Percentiles rank a stretch among this genome's conserved stretches.
Conservation (phyloP, 2,329 filamentous ascomycete genomes). For the Scedosporium dehoogii region DNA sequence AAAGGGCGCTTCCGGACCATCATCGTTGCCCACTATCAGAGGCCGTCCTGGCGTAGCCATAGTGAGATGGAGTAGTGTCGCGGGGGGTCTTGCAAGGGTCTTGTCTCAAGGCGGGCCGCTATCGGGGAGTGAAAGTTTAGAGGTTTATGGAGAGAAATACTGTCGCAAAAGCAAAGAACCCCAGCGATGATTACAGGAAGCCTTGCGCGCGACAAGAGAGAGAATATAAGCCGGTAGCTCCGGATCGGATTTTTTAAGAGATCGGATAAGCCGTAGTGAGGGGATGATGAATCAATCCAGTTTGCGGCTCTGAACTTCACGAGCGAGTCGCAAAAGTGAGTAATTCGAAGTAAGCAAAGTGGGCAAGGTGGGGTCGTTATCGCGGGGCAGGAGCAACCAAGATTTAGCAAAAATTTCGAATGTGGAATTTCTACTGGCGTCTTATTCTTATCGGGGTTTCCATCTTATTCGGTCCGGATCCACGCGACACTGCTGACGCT, state of each 20-base stretch:
- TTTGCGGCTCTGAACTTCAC: too few species aligned
- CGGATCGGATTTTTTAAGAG: too few species aligned
- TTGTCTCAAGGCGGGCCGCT: neutral
- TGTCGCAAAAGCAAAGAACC: too few species aligned
- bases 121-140: too few species aligned
- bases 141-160: too few species aligned
- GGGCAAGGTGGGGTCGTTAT: neutral
- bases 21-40: constrained; percentile 60
- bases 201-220: too few species aligned
- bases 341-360: neutral
- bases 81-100: neutral
- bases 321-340: too few species aligned
- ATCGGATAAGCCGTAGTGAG: too few species aligned
- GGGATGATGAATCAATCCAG: too few species aligned
- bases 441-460: neutral
- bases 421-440: too few species aligned
- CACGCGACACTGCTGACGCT: neutral
- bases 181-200: too few species aligned
- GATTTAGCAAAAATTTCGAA: neutral
- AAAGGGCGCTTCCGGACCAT: constrained; percentile 67
- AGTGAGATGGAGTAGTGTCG: neutral
- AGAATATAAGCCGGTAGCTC: too few species aligned
- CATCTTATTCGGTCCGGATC: neutral
- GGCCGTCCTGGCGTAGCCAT: constrained; percentile 33
- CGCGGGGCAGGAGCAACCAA: neutral